Base-by-base conservation (phyloP, 352 stramenopile species). In the Phytophthora sp. region DNA sequence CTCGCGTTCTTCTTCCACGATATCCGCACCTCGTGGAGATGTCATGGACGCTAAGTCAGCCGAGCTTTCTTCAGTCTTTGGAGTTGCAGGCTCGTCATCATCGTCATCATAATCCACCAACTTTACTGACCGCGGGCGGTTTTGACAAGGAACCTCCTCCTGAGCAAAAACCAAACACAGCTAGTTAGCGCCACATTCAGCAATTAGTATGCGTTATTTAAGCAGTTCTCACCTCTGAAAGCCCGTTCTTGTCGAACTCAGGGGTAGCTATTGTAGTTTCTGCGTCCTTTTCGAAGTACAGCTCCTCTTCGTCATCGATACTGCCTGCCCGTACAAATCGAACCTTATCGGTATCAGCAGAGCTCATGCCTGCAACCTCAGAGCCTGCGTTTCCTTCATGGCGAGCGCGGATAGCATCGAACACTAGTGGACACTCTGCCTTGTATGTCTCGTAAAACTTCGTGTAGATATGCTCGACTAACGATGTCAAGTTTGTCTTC, bases 361-460 rank as follows among this genome's bases (percentile, higher is more conserved):
- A 58, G 39, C 66, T 54, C 42, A 60, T 50, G 9, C 56, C 41
- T 20, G 49, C 45, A 13, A 64, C 60, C 2, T 63, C 57, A 6
- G 68, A 53, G 23, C 81, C 76, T 21, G 81, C 79, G 26, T 70
- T 80, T 52, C 86, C 73, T 52, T 91, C 66, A 31, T 88, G 77
- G 12, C 83, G 77, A n/a, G 71, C 26, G 12, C 76, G 81, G 46
- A 94, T 84, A 11, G 83, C 72, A 9, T 94, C 78, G 29, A 94
- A 94, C 20, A 94, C 83, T 16, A 91, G 68, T 20, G 82, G 80
- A 41, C 83, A 94, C 29, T 82, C 80, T 16, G 69, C 69, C 54
- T 91, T 90, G 61, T 94, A 88, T 11, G 54, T 85, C 24, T 81
- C 73, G 60, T 91, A 92, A 58, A 91, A 94, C 49, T 94, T 90